Conservation (phyloP, 164 flowering plant species). For the Vitis rupestris region DNA sequence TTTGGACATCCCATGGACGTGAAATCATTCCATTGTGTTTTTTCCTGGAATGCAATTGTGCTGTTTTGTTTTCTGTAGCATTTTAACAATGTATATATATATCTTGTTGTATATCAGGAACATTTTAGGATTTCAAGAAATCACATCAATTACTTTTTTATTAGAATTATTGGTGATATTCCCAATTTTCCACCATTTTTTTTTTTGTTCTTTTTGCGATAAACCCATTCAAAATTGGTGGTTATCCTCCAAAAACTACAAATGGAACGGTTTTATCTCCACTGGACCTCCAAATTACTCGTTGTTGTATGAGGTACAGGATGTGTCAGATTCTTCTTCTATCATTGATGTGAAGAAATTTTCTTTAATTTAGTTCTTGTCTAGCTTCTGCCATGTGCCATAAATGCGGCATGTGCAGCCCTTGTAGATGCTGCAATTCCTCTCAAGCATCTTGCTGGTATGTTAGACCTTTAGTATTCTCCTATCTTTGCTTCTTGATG, state of each 20-base stretch:
- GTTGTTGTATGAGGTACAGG: no score
- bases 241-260: no score
- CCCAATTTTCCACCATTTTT: no score
- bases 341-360: neutral
- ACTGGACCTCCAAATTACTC: no score
- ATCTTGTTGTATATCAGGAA: neutral
- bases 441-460: constrained; percentile 93
- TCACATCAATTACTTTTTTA: neutral
- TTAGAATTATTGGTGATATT: neutral
- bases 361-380: constrained; percentile 37
- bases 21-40: neutral
- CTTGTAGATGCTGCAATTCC: constrained; percentile 96
- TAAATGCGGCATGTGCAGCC: constrained; percentile 92
- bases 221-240: no score
- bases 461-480: constrained; percentile 2
- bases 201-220: no score
- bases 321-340: neutral
- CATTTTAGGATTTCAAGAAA: neutral
- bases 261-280: no score
- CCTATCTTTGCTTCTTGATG: constrained; percentile 2
- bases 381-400: constrained; percentile 93
- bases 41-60: no score
- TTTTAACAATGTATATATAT: neutral
- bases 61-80: neutral
- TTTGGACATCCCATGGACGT: neutral